These are phyloP conservation scores for Fusarium nurragi DNA, from an alignment of 2,329 filamentous ascomycete genomes.

Conservation along the genomic window DNA sequence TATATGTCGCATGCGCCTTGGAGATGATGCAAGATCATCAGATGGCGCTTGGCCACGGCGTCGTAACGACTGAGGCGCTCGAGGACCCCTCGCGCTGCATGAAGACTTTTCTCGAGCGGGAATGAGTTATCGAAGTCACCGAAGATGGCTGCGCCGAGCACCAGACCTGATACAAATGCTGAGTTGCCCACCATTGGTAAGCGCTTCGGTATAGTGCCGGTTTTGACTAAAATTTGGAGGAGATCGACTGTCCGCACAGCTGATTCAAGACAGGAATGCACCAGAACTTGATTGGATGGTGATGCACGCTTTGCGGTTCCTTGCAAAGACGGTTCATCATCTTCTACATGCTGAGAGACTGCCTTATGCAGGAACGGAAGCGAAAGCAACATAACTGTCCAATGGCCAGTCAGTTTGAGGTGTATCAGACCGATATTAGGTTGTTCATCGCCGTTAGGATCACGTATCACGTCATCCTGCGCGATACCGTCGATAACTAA, in stretches of 20 bases:
- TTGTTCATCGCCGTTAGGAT: conserved; percentile 30
- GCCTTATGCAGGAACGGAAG: conserved; percentile 50
- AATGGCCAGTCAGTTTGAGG: conserved; percentile 52
- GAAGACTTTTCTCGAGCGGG: conserved; percentile 44
- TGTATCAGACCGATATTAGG: conserved; percentile 43
- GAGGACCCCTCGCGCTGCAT: conserved; percentile 38
- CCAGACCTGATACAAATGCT: conserved; percentile 56
- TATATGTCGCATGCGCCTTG: conserved; percentile 39
- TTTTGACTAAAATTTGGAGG: conserved; percentile 48
- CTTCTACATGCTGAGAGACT: conserved; percentile 38
- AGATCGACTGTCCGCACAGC: conserved; percentile 51
- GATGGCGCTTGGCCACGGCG: conserved; percentile 36
- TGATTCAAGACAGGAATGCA: conserved; percentile 49
- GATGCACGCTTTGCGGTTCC: conserved; percentile 7
- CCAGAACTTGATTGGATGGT: conserved; percentile 40
- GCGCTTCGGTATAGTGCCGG: conserved; percentile 51
- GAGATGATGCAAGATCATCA: conserved; percentile 39
- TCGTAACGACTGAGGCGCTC: conserved; percentile 34
- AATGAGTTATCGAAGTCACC: conserved; percentile 54
- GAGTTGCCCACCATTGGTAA: conserved; percentile 58
- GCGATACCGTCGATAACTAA: conserved; percentile 35
- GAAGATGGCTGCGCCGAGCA: conserved; percentile 56
- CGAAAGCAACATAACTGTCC: conserved; percentile 51
- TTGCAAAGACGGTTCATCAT: conserved; percentile 14
- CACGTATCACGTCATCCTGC: conserved; percentile 30